Evolutionary conservation across 1,284 basidiomycete species (phyloP).

Genomic region (Pterulicium gracile): DNA sequence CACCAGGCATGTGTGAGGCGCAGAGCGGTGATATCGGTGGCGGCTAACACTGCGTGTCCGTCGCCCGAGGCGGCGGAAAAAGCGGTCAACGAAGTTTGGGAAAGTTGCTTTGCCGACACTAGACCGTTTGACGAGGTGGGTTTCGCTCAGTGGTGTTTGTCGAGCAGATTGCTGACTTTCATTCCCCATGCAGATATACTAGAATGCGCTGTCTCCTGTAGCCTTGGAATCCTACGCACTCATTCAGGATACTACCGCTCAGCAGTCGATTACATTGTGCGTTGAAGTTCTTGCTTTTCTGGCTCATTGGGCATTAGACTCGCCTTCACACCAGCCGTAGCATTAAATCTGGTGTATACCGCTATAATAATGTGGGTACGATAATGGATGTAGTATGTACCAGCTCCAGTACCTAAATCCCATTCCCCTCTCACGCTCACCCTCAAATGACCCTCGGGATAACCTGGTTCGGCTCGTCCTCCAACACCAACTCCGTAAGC

Average conservation of each 20-base stretch:
- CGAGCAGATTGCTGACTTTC: too few species aligned
- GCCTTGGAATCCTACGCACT: too few species aligned
- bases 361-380: too few species aligned
- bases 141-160: too few species aligned
- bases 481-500: conserved; percentile 49
- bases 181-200: neutral
- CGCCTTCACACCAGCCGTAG: too few species aligned
- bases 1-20: conserved; percentile 85
- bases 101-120: conserved; percentile 92
- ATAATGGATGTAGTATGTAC: conserved; percentile 5
- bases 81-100: conserved; percentile 94
- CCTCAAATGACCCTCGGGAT: conserved; percentile 32
- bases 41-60: conserved; percentile 74
- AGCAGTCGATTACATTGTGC: too few species aligned
- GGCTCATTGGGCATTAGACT: too few species aligned
- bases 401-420: conserved; percentile 1
- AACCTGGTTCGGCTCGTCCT: conserved; percentile 55
- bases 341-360: too few species aligned
- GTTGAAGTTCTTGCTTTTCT: too few species aligned
- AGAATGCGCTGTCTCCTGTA: conserved; percentile 4
- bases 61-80: conserved; percentile 69
- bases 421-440: neutral
- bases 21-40: conserved; percentile 76
- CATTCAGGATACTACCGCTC: too few species aligned
- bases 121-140: conserved; percentile 92